Evolutionary conservation across 768 basidiomycete species (phyloP).

Genomic region (Coprinopsis cinerea): DNA sequence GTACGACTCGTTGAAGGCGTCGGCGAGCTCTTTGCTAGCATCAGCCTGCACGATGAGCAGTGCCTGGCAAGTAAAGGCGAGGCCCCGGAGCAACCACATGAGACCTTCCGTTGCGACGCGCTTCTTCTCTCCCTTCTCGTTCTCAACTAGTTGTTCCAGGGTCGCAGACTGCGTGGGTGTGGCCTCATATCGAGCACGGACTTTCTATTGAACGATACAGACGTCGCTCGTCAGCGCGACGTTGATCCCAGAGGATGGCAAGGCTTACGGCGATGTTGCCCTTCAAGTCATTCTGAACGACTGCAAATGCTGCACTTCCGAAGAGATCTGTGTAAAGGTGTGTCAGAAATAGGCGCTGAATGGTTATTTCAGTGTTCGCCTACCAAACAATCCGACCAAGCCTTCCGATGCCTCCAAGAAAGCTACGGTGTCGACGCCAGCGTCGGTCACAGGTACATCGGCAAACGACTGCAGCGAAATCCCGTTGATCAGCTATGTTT

Average conservation of each 20-base stretch:
- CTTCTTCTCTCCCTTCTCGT: conserved; percentile 86
- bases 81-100: conserved; percentile 89
- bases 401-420: conserved; percentile 90
- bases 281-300: conserved; percentile 81
- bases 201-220: conserved; percentile 86
- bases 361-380: conserved; percentile 16
- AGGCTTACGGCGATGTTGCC: conserved; percentile 82
- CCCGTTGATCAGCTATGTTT: not conserved
- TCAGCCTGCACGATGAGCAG: conserved; percentile 69
- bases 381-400: conserved; percentile 88
- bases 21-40: conserved; percentile 54
- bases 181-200: conserved; percentile 71
- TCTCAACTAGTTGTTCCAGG: conserved; percentile 75
- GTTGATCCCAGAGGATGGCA: too few species aligned
- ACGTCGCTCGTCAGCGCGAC: too few species aligned
- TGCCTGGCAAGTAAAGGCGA: conserved; percentile 83
- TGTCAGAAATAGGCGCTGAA: not conserved
- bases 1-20: conserved; percentile 78
- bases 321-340: conserved; percentile 57
- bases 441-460: conserved; percentile 80
- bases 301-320: conserved; percentile 74
- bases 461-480: conserved; percentile 69
- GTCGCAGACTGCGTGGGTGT: conserved; percentile 62
- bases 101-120: conserved; percentile 84
- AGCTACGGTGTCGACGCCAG: conserved; percentile 79